These are phyloP conservation scores for Furcasterigmium sp. DNA, from an alignment of 2,329 filamentous ascomycete species.

Conservation along the genomic window DNA sequence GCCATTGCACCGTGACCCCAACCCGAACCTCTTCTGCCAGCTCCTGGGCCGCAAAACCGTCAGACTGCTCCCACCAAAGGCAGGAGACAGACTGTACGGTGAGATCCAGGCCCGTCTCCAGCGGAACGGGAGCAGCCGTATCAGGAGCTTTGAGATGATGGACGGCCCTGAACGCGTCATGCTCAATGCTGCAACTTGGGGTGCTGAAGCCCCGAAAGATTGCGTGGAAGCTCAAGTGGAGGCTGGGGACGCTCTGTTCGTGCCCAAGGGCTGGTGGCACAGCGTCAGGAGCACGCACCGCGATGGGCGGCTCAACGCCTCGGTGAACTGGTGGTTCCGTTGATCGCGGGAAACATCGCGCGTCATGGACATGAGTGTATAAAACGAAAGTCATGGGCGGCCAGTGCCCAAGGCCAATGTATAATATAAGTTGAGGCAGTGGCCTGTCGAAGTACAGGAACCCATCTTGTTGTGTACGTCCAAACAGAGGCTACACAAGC, in stretches of 20 bases:
- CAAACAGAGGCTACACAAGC: too few relatives aligned
- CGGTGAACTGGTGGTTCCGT: slow-evolving; percentile 42
- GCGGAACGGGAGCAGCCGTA: slow-evolving; percentile 32
- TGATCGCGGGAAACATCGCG: too few relatives aligned
- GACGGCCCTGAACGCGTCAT: slow-evolving; percentile 62
- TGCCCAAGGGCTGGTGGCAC: slow-evolving; percentile 55
- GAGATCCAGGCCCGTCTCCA: slow-evolving; percentile 37
- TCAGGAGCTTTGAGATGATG: slow-evolving; percentile 91
- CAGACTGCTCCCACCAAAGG: slow-evolving; percentile 60
- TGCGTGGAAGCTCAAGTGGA: slow-evolving; percentile 50
- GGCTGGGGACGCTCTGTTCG: slow-evolving; percentile 68
- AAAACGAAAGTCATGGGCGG: too few relatives aligned
- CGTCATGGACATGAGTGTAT: too few relatives aligned
- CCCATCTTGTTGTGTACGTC: too few relatives aligned
- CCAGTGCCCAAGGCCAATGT: too few relatives aligned
- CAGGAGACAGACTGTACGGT: slow-evolving; percentile 61
- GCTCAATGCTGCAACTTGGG: slow-evolving; percentile 70
- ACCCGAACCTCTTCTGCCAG: slow-evolving; percentile 89
- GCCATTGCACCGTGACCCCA: slow-evolving; percentile 86
- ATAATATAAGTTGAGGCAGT: too few relatives aligned
- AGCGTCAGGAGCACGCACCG: slow-evolving; percentile 33
- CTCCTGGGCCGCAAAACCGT: slow-evolving; percentile 68
- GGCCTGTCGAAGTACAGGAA: too few relatives aligned
- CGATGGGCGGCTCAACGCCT: slow-evolving; percentile 31
- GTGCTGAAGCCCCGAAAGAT: slow-evolving; percentile 22